Base-by-base conservation (phyloP, 2,329 filamentous ascomycete species). In the Dothideomycetes sp. region DNA sequence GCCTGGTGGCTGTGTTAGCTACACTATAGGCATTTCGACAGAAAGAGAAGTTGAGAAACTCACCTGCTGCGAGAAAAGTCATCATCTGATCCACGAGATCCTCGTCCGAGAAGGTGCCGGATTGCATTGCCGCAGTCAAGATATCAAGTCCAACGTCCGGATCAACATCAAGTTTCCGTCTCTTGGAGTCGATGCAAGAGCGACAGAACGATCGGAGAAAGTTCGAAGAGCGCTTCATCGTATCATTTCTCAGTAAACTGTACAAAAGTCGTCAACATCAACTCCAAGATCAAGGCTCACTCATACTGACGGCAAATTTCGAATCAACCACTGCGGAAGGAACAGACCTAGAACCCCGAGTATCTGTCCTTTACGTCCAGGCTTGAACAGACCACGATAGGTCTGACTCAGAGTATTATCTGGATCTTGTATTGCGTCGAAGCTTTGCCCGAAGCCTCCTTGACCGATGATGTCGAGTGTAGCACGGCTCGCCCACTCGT, bases 381-480 rank as follows among this genome's bases (percentile, higher is more conserved):
- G 64, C n/a, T 65, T 62, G 41, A 76, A 69, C 24, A 76, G 68
- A 1, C 53, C 61, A 10, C 65, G 57, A 49, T 76, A 77, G 7
- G 65, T 71, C 27, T 62, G 57, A 28, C 67, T 68, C 9, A 77
- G 63, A 43, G 68, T 65, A 51, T 71, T 74, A 25, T 65, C 54
- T 0, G 67, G 65, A 34, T 74, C 62, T 5, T 65, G 55, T 2
- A 77, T 55, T 0, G 71, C 64, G 33, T 68, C 59, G 49, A 78
- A 78, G 44, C 76, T 73, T 17, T 70, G 63, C 8, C 71, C 71
- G 62, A 76, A 69, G 10, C 71, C 73, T 1, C 71, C 70, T 1
- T 71, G 57, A 1, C 73, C 73, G 36, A 78, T 77, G 30, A 77
- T 73, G 46, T 77, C 73, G 7, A 77, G 65, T 0, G 73, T 74